These are phyloP conservation scores for Fraxinus ornus DNA, from an alignment of 305 asterid genomes.

Conservation along the genomic window DNA sequence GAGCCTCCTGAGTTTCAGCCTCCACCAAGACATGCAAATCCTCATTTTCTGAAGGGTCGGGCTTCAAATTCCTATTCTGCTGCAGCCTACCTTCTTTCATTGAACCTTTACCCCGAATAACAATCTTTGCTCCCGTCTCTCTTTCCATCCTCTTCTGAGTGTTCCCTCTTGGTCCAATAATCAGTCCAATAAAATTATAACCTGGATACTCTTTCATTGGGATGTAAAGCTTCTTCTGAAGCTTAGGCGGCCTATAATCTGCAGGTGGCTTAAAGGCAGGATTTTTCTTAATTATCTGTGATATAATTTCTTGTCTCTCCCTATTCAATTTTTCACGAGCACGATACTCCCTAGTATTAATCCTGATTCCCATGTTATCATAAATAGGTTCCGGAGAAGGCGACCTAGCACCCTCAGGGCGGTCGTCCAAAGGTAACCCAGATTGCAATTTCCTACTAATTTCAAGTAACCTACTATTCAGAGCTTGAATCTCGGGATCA, in stretches of 20 bases:
- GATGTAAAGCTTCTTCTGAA: conserved; percentile 82
- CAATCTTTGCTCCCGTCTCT: conserved; percentile 95
- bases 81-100: conserved; percentile 92
- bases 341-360: conserved; percentile 91
- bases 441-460: conserved; percentile 88
- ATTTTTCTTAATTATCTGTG: conserved; percentile 80
- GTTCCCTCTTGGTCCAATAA: conserved; percentile 95
- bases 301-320: conserved; percentile 91
- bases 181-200: conserved; percentile 85
- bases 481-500: conserved; percentile 88
- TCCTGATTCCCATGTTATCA: conserved; percentile 83
- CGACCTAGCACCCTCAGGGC: conserved; percentile 89
- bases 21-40: conserved; percentile 93
- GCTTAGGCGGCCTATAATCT: conserved; percentile 96
- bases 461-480: conserved; percentile 79
- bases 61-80: conserved; percentile 85
- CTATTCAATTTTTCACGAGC: conserved; percentile 81
- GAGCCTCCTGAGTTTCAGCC: conserved; percentile 89
- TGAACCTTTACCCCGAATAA: conserved; percentile 92
- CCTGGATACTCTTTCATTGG: conserved; percentile 97
- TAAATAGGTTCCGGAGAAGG: conserved; percentile 96
- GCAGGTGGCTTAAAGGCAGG: conserved; percentile 97
- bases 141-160: conserved; percentile 96
- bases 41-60: conserved; percentile 85
- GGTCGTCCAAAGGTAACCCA: conserved; percentile 80